Evolutionary conservation across 164 flowering plant species (phyloP).

Genomic region (Kingdonia uniflora): DNA sequence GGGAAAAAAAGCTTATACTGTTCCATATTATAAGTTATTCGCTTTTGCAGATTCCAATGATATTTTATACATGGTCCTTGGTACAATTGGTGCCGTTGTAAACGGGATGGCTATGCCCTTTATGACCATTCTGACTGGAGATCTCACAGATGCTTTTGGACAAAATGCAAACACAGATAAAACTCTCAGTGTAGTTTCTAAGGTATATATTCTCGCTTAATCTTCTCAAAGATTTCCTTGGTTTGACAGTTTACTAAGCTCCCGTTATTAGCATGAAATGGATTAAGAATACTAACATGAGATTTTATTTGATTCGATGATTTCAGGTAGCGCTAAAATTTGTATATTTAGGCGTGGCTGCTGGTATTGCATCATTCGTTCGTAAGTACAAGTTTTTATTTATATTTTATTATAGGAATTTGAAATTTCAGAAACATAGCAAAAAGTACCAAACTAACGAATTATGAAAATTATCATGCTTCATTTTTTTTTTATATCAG

Average conservation of each 20-base stretch:
- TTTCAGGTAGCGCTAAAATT: conserved; percentile 43
- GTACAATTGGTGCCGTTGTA: conserved; percentile 42
- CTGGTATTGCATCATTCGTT: conserved; percentile 38
- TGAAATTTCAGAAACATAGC: not conserved
- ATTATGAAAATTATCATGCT: not conserved
- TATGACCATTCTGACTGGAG: conserved; percentile 44
- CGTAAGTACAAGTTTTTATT: too few relatives aligned
- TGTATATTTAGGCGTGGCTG: conserved; percentile 47
- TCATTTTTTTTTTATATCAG: conserved; percentile 18
- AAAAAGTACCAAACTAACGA: not conserved
- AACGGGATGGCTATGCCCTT: conserved; percentile 50
- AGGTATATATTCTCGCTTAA: conserved; percentile 26
- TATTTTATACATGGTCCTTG: conserved; percentile 39
- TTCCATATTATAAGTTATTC: conserved; percentile 57
- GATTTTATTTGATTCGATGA: not conserved
- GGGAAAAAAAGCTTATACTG: conserved; percentile 9
- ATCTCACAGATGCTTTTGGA: conserved; percentile 41
- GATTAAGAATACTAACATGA: not conserved
- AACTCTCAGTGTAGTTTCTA: conserved; percentile 28
- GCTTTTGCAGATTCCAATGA: conserved; percentile 52
- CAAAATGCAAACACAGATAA: conserved; percentile 14
- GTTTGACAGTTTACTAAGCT: too few relatives aligned
- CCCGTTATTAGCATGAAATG: too few relatives aligned
- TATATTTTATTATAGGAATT: not conserved
- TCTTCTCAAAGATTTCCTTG: not conserved